Base-by-base conservation (phyloP, 768 basidiomycete species). In the Obba rivulosa region DNA sequence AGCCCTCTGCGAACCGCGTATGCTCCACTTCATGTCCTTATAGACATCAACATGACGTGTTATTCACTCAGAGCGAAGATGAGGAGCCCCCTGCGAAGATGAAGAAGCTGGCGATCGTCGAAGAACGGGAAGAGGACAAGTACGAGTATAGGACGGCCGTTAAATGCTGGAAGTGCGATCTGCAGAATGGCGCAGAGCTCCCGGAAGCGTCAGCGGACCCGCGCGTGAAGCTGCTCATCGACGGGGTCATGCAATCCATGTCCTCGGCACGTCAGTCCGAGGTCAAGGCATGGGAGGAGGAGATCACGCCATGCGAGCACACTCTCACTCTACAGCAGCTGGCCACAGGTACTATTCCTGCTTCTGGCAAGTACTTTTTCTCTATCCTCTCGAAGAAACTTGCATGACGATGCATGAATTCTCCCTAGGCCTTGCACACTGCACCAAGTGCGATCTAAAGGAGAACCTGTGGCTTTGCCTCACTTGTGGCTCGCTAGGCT, bases 271-370 rank as follows among this genome's bases (percentile, higher is more conserved):
- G 92, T 41, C 87, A 95, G 62, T 91, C 87, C 0, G 93, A 97
- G 60, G 87, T 99, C 41, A 87, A 96, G 67, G 87, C 96, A 5
- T 99, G 96, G 96, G 92, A 98, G 63, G 94, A 97, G 65, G 95
- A 97, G 56, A 85, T 96, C 36, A 59, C 72, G 0, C 67, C 91
- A 7, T 99, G 96, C 73, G 85, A 91, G 60, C 96, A 99, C 54
- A 76, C 82, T 8, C 64, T 78, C 10, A 72, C 73, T 10, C 65
- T 87, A 3, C 64, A 77, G 31, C 84, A 85, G 53, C 62, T 59
- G 0, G 60, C 67, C 4, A 71, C 70, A 3, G 75, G 71, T 10
- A 66, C 66, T 10, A 83, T 83, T 18, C 65, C 70, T 0, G 70
- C 78, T 0, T 76, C 79, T 0, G 84, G 82, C 81, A 28, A n/a